A percentile compares a stretch with the other conserved stretches of the same genome.
These are phyloP conservation scores for Beauveria sp. DNA, from an alignment of 2,329 filamentous ascomycete species.

Conservation along the genomic window DNA sequence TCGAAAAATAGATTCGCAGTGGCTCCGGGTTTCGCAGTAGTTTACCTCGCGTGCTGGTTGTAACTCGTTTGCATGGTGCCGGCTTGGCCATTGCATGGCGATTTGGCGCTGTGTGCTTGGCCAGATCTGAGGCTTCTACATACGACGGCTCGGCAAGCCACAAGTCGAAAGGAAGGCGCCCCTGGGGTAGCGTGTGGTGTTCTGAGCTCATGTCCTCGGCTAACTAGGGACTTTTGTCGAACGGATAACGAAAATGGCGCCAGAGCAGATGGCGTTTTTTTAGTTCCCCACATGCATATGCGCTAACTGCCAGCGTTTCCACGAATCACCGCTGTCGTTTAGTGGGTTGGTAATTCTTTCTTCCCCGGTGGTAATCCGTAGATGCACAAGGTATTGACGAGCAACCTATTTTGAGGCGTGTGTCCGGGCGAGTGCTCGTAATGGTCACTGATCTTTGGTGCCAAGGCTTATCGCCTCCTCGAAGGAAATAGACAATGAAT, in stretches of 20 bases:
- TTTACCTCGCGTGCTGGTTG: background rate
- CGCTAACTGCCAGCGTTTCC: background rate
- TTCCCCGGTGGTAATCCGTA: too few relatives aligned
- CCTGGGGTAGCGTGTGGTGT: background rate
- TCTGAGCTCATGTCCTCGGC: background rate
- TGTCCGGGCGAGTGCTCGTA: background rate
- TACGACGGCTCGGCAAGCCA: slow-evolving; percentile 3
- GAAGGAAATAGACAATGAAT: too few relatives aligned
- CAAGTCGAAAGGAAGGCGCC: background rate
- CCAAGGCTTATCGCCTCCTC: too few relatives aligned
- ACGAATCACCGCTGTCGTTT: background rate
- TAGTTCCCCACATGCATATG: background rate
- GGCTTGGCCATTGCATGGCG: slow-evolving; percentile 11
- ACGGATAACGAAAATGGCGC: background rate
- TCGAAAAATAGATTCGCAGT: too few relatives aligned
- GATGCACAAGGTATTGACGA: background rate
- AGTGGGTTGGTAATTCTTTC: background rate
- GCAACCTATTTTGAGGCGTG: background rate
- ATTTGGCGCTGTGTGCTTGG: slow-evolving; percentile 4
- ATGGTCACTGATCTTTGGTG: too few relatives aligned
- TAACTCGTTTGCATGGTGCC: background rate
- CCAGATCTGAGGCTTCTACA: slow-evolving; percentile 1
- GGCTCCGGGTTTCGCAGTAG: background rate
- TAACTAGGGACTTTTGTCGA: slow-evolving; percentile 1
- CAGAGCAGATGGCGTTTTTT: background rate